Percentiles rank a stretch among this genome's conserved stretches.
Evolutionary conservation across 2,329 filamentous ascomycete species (phyloP).

Genomic region (Phialocephala sp.): DNA sequence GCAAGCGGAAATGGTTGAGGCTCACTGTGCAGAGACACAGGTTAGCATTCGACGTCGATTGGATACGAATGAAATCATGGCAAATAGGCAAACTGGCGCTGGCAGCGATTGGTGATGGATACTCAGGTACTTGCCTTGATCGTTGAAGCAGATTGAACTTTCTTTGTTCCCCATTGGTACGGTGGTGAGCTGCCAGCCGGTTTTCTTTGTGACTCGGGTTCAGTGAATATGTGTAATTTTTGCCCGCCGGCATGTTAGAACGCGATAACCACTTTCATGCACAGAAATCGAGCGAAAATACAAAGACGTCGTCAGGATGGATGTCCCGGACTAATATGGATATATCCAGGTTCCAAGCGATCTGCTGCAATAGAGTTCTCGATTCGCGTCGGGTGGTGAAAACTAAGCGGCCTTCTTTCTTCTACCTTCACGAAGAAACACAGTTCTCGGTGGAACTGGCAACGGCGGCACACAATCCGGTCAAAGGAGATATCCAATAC

Average conservation of each 20-base stretch:
- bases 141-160: constrained; percentile 87
- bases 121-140: constrained; percentile 71
- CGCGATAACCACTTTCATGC: constrained; percentile 19
- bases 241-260: constrained; percentile 35
- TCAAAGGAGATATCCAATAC: constrained; percentile 21
- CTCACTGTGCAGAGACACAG: constrained; percentile 68
- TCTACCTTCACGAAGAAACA: not conserved
- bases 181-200: constrained; percentile 15
- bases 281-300: not conserved
- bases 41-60: constrained; percentile 26
- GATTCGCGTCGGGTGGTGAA: not conserved
- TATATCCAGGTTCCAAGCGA: constrained; percentile 1
- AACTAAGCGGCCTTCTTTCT: not conserved
- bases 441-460: not conserved
- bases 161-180: constrained; percentile 89
- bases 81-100: not conserved
- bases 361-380: not conserved
- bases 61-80: not conserved
- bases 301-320: not conserved
- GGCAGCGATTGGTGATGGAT: not conserved
- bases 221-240: constrained; percentile 16
- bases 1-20: constrained; percentile 93
- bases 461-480: constrained; percentile 7
- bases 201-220: constrained; percentile 22
- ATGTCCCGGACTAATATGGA: not conserved